A percentile compares a stretch with the other conserved stretches of the same genome.
Conservation (phyloP, 345 rosid genomes). For the Eucalyptus paniculata region DNA sequence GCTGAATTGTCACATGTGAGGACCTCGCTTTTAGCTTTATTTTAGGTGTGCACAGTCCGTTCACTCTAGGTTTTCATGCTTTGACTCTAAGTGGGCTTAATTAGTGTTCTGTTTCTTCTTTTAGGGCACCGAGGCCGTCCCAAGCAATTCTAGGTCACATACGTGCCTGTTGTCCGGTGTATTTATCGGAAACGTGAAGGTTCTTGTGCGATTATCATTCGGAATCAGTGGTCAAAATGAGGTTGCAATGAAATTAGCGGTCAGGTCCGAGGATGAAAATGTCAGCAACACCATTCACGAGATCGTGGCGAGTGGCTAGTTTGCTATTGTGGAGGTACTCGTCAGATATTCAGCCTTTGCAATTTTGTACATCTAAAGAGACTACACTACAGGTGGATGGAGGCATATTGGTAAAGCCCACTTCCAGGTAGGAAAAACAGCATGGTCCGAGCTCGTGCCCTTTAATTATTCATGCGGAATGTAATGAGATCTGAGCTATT, state of each 20-base stretch:
- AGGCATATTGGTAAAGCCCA: background rate
- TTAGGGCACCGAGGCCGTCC: slow-evolving; percentile 79
- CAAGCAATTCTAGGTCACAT: slow-evolving; percentile 91
- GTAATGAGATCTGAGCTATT: background rate
- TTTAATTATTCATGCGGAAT: background rate
- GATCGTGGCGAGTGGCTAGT: slow-evolving; percentile 67
- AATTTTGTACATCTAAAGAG: background rate
- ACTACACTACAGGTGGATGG: background rate
- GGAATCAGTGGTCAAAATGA: slow-evolving; percentile 81
- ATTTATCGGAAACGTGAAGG: slow-evolving; percentile 75
- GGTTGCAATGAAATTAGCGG: slow-evolving; percentile 85
- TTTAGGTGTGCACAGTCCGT: background rate
- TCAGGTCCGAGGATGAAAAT: slow-evolving; percentile 69
- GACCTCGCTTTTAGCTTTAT: background rate
- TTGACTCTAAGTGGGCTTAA: background rate
- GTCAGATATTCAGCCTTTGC: background rate
- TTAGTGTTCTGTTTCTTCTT: background rate
- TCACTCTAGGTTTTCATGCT: background rate
- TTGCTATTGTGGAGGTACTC: background rate
- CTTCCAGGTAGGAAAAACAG: background rate
- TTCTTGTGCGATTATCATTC: slow-evolving; percentile 71
- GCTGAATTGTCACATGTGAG: background rate
- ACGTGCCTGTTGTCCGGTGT: slow-evolving; percentile 78
- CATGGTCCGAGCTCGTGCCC: background rate
- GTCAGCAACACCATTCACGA: slow-evolving; percentile 82